Conservation (phyloP, 2,329 filamentous ascomycete genomes). For the Sporothrix brasiliensis region DNA sequence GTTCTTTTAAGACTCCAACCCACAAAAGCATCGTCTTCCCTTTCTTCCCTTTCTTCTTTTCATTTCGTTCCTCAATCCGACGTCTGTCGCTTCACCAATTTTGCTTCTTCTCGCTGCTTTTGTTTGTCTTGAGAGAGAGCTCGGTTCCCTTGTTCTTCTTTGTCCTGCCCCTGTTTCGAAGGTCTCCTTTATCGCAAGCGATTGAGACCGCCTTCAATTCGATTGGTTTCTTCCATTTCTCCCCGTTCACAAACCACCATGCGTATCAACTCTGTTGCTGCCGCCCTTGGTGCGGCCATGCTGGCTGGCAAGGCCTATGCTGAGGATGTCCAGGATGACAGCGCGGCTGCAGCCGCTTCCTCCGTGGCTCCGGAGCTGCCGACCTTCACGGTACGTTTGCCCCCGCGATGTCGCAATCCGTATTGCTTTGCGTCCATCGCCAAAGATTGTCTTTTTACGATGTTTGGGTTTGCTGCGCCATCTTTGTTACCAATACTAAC, state of each 20-base stretch:
- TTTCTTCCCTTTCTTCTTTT: conserved; percentile 23
- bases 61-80: conserved; percentile 30
- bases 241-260: conserved; percentile 53
- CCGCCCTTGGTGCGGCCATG: conserved; percentile 73
- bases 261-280: conserved; percentile 81
- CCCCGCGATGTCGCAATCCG: background rate
- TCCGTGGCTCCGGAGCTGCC: conserved; percentile 68
- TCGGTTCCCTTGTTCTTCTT: conserved; percentile 7
- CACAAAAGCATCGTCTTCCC: conserved; percentile 32
- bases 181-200: conserved; percentile 20
- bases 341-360: conserved; percentile 48
- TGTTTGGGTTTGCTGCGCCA: background rate
- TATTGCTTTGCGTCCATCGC: background rate
- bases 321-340: conserved; percentile 62
- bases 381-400: conserved; percentile 77
- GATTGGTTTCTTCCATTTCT: background rate
- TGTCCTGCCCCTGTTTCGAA: conserved; percentile 10
- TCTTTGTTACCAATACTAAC: conserved; percentile 22
- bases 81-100: conserved; percentile 31
- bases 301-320: conserved; percentile 70
- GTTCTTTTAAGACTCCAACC: conserved; percentile 30
- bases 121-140: conserved; percentile 7
- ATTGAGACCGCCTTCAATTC: conserved; percentile 2
- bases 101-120: conserved; percentile 3
- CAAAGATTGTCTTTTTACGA: conserved; percentile 29